Percentiles rank a stretch among this genome's conserved stretches.
These are phyloP conservation scores for Teratosphaeria epicoccoides DNA, from an alignment of 2,329 filamentous ascomycete species.

Conservation along the genomic window DNA sequence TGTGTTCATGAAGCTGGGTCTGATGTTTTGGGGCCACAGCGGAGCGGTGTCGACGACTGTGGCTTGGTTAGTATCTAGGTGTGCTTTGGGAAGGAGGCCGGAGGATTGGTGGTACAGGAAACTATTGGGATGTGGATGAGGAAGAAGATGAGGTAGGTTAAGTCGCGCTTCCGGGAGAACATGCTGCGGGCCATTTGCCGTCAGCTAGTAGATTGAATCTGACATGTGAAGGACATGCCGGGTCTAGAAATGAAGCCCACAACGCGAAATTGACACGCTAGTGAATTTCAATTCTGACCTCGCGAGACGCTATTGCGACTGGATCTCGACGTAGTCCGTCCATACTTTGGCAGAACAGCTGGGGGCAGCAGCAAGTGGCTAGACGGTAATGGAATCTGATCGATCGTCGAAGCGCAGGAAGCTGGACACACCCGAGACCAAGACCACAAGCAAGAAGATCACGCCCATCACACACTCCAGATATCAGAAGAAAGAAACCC, in stretches of 20 bases:
- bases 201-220: neutral
- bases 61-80: conserved; percentile 1
- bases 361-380: neutral
- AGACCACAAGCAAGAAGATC: neutral
- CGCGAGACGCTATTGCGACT: neutral
- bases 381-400: conserved; percentile 14
- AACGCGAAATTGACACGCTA: neutral
- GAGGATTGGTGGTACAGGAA: conserved; percentile 37
- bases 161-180: conserved; percentile 32
- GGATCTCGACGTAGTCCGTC: neutral
- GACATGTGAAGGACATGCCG: neutral
- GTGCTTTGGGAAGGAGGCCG: neutral
- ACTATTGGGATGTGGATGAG: conserved; percentile 50
- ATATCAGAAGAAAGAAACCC: conserved; percentile 3
- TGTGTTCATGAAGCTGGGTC: conserved; percentile 38
- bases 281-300: neutral
- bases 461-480: conserved; percentile 4
- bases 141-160: conserved; percentile 51
- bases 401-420: conserved; percentile 23
- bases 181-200: conserved; percentile 6
- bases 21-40: conserved; percentile 45
- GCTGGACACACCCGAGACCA: conserved; percentile 13
- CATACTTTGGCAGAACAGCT: neutral
- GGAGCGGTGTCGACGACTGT: conserved; percentile 50
- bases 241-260: neutral